Evolutionary conservation across 441 rosid species (phyloP), one percentile per base, ranked within the genome.

Genomic region (Capsella rubella): DNA sequence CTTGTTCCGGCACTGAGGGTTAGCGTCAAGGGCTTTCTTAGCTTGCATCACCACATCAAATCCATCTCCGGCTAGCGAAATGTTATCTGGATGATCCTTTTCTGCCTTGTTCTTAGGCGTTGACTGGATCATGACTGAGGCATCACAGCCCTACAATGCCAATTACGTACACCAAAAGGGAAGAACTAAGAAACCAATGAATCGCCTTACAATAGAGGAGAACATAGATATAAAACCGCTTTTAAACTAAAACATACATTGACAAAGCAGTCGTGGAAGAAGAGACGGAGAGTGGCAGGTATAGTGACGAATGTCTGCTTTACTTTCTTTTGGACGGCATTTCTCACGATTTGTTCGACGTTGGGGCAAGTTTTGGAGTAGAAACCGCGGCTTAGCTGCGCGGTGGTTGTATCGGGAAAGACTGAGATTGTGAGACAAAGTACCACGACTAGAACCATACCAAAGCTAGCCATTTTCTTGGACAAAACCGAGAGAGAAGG

Each of bases 211-310:
- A 14, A 51, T 9, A 25, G n/a, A 47, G 2, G 31, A 21, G 14
- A 21, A 25, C 4, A 11, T n/a, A 1, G 2, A 47, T 34, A 37
- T 27, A 18, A 16, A 15, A 46, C 16, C 29, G 29, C 51, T 31
- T n/a, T 31, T n/a, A 69, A 58, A 12, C 1, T 0, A 11, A 18
- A 39, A 47, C 66, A 10, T 67, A 75, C 79, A 55, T 69, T 75
- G 35, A 75, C 73, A 15, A 67, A 68, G 65, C 79, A 75, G 35
- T 75, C 79, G 59, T 75, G 79, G 79, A 75, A 75, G 65, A 75
- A 75, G 13, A 69, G 74, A 31, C 79, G 79, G 13, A 75, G 75
- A 45, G 79, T 75, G 59, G 78, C 78, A 16, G 78, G 67, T 9
- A 74, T 11, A 29, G 73, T 27, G 34, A 51, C 62, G 28, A 74